Conservation (phyloP, 345 rosid species). For the Ceriops tagal region DNA sequence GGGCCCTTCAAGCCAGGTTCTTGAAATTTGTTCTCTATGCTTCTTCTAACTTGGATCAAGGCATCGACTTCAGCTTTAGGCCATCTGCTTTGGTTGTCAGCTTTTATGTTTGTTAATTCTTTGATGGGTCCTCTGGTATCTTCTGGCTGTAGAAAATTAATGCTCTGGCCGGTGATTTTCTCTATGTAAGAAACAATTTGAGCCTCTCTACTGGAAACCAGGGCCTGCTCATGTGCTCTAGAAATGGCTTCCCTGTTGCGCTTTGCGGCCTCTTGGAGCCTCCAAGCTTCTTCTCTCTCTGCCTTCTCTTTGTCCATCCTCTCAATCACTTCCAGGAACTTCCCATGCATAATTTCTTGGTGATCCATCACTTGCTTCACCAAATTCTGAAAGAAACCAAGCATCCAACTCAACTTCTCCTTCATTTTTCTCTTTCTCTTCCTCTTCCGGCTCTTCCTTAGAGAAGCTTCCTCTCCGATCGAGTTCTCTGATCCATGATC, state of each 20-base stretch:
- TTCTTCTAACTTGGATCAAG: conserved; percentile 33
- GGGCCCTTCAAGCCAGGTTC: conserved; percentile 42
- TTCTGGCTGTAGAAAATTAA: conserved; percentile 36
- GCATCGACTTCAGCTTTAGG: conserved; percentile 45
- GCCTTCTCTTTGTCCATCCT: conserved; percentile 38
- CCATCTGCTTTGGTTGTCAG: conserved; percentile 29
- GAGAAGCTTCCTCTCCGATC: conserved; percentile 21
- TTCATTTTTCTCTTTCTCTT: conserved; percentile 36
- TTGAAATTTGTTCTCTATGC: conserved; percentile 32
- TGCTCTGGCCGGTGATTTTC: conserved; percentile 41
- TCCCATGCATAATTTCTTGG: conserved; percentile 41
- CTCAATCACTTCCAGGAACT: conserved; percentile 41
- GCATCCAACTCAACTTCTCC: conserved; percentile 23
- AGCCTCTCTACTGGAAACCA: conserved; percentile 43
- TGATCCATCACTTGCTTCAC: conserved; percentile 45
- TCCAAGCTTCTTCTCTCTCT: conserved; percentile 41
- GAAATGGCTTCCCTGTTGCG: conserved; percentile 36
- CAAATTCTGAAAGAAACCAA: conserved; percentile 34
- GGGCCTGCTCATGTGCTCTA: conserved; percentile 37
- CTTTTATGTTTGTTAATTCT: conserved; percentile 3
- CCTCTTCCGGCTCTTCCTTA: conserved; percentile 30
- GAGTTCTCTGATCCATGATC: conserved; percentile 36
- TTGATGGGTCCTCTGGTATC: conserved; percentile 14
- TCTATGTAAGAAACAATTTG: conserved; percentile 33
- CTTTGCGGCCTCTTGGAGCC: conserved; percentile 31